A percentile compares a stretch with the other conserved stretches of the same genome.
Conservation (phyloP, 345 rosid species). For the Hevea brasiliensis region DNA sequence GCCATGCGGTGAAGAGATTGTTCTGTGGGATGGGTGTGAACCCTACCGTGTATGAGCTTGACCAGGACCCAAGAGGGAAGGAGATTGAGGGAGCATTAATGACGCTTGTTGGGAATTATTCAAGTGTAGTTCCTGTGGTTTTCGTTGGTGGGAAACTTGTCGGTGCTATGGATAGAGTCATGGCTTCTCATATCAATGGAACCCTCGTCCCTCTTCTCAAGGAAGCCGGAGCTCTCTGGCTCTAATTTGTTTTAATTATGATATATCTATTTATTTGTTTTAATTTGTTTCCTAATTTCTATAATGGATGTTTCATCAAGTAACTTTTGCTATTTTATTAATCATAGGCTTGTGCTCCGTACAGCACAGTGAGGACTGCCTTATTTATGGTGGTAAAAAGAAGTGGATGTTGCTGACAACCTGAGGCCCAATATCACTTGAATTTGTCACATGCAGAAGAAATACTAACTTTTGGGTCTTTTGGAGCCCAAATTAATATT, state of each 20-base stretch:
- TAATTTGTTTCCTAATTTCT: no score
- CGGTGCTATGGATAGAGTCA: slow-evolving; percentile 65
- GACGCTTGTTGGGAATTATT: slow-evolving; percentile 33
- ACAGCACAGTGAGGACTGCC: no score
- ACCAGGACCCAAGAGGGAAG: slow-evolving; percentile 54
- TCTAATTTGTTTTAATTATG: slow-evolving; percentile 21
- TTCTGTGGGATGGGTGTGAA: slow-evolving; percentile 71
- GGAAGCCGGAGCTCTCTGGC: slow-evolving; percentile 83
- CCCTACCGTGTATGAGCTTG: slow-evolving; percentile 61
- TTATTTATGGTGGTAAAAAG: no score
- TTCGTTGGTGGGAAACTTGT: slow-evolving; percentile 66
- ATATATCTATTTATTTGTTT: no score
- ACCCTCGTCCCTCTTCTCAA: slow-evolving; percentile 64
- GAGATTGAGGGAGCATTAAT: slow-evolving; percentile 52
- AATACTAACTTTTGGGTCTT: no score
- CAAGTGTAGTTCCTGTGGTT: slow-evolving; percentile 45
- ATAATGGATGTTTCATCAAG: no score
- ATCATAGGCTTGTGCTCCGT: no score
- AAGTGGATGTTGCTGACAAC: no score
- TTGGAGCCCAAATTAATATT: no score
- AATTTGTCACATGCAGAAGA: no score
- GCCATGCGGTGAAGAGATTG: slow-evolving; percentile 68
- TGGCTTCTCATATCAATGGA: slow-evolving; percentile 67
- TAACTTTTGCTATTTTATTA: no score
- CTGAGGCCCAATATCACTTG: no score